Evolutionary conservation across 75 land plant genomes (phyloP).

Genomic region (Pinus tabuliformis): DNA sequence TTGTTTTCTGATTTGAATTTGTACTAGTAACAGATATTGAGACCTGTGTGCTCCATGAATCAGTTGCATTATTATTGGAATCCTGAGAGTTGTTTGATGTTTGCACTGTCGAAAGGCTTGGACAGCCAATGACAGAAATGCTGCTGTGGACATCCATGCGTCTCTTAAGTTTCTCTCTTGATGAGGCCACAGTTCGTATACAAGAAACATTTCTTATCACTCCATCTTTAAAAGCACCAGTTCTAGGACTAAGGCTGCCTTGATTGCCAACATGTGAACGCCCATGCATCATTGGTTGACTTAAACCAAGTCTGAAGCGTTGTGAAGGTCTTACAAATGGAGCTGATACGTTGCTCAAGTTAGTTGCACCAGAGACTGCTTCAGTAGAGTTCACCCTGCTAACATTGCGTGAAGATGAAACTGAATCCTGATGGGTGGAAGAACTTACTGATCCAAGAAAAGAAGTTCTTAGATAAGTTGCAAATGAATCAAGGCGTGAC

Average conservation of each 20-base stretch:
- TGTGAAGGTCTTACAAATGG: slow-evolving; percentile 12
- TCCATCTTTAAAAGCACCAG: slow-evolving; percentile 56
- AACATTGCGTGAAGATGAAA: slow-evolving; percentile 8
- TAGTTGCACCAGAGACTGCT: not conserved
- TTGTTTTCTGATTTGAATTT: not conserved
- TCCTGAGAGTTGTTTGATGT: not conserved
- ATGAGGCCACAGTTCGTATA: slow-evolving; percentile 17
- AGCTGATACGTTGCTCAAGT: slow-evolving; percentile 1
- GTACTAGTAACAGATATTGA: not conserved
- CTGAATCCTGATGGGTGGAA: slow-evolving; percentile 12
- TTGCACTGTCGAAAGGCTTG: not conserved
- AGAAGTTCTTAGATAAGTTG: slow-evolving; percentile 59
- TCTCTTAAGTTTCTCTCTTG: slow-evolving; percentile 41
- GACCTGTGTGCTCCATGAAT: not conserved
- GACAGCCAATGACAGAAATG: not conserved
- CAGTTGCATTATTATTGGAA: not conserved
- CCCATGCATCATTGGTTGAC: slow-evolving; percentile 11
- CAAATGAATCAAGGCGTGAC: slow-evolving; percentile 76
- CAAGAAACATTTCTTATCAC: slow-evolving; percentile 16
- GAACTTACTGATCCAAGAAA: slow-evolving; percentile 36
- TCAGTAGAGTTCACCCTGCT: slow-evolving; percentile 3
- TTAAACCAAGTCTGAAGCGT: slow-evolving; percentile 10
- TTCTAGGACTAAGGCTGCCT: slow-evolving; percentile 47
- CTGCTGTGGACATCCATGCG: slow-evolving; percentile 23
- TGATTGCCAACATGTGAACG: slow-evolving; percentile 29